Base-by-base conservation (phyloP, 2,329 filamentous ascomycete genomes). In the Alternaria longipes region DNA sequence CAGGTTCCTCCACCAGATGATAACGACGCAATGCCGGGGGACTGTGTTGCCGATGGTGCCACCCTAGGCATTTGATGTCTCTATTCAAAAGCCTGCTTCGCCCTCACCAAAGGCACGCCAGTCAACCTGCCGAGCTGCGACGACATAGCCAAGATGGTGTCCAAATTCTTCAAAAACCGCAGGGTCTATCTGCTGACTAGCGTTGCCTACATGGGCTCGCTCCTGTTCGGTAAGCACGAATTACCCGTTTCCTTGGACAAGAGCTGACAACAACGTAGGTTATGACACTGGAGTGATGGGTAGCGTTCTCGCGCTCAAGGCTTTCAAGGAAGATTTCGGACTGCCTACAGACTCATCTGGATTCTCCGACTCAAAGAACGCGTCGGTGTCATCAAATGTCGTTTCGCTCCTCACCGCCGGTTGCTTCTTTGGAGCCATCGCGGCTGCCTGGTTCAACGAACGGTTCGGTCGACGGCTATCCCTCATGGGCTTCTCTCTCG, bases 161-260 rank as follows among this genome's bases (percentile, higher is more conserved):
- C 58, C 20, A 38, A 41, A 47, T 60, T 60, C 47, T 58, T 60
- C 58, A 60, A 60, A 26, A 60, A 60, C 46, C 58, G 54, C 41
- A 60, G 54, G 36, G 54, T 60, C 22, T 60, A 60, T 36, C 47
- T 60, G n/a, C 18, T 60, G 26, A 60, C 58, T 12, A 56, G 54
- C 47, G 58, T 60, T 32, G 58, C 58, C 54, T 60, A 60, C 34
- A 60, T 58, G 54, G 58, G 58, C 54, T 60, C 58, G 34, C 58
- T 60, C 36, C 54, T 60, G 30, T 60, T 60, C 34, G 58, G 54
- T 60, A 32, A 18, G 54, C 28, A 49, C 34, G 0, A 7, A 11
- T 20, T 14, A 30, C 9, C 3, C 34, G 11, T 8, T 2, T 22
- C 16, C 20, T 4, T 30, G 11, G 6, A 38, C 22, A 22, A 50